Conservation (phyloP, 192 early-diverging fungal species). For the Coemansia sp. region DNA sequence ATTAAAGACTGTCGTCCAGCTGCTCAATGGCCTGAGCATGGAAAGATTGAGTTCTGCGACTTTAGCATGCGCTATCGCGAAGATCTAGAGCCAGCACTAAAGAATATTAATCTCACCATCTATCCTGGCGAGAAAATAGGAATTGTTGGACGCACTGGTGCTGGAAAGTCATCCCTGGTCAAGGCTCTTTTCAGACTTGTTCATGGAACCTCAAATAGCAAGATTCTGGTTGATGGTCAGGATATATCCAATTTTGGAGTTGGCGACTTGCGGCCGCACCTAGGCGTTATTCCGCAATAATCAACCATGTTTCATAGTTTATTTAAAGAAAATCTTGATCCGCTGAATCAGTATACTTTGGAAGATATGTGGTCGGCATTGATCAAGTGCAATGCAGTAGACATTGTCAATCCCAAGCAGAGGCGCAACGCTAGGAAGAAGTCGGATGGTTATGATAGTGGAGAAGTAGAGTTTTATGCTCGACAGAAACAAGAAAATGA, state of each 20-base stretch:
- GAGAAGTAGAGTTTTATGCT: not conserved
- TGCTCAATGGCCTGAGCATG: conserved; percentile 19
- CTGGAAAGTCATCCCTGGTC: conserved; percentile 64
- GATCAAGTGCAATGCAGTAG: conserved; percentile 20
- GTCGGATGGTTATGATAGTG: not conserved
- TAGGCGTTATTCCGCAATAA: conserved; percentile 64
- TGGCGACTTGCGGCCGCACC: conserved; percentile 56
- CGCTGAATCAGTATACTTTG: conserved; percentile 40
- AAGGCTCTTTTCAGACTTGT: conserved; percentile 60
- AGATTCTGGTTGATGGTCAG: conserved; percentile 74
- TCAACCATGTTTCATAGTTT: conserved; percentile 64
- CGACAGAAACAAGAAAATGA: not conserved
- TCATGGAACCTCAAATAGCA: conserved; percentile 54
- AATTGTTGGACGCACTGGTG: conserved; percentile 57
- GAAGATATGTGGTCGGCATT: conserved; percentile 21
- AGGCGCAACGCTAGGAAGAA: not conserved
- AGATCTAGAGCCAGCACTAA: conserved; percentile 28
- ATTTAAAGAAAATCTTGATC: conserved; percentile 66
- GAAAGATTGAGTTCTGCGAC: conserved; percentile 34
- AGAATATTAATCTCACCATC: conserved; percentile 50
- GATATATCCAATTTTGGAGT: conserved; percentile 72
- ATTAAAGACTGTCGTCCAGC: conserved; percentile 14
- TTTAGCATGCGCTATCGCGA: conserved; percentile 26
- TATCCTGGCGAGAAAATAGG: conserved; percentile 63
- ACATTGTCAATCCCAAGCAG: not conserved